A percentile compares a stretch with the other conserved stretches of the same genome.
These are phyloP conservation scores for Trypanosoma vivax DNA, from an alignment of 208 protist species.

Conservation along the genomic window DNA sequence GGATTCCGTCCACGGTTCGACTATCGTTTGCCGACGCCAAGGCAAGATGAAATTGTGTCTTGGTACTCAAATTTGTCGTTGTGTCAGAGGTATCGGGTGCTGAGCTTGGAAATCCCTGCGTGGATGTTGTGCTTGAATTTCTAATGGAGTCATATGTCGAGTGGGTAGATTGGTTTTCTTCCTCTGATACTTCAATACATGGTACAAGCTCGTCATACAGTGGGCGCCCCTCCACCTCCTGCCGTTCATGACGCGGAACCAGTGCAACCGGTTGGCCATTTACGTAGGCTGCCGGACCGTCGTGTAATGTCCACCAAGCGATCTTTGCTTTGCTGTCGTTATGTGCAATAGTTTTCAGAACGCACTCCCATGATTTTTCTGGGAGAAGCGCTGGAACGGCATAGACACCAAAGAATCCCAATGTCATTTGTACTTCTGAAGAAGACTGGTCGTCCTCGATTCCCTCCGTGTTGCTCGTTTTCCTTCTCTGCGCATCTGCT, in stretches of 20 bases:
- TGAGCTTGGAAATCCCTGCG: neutral
- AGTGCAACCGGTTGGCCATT: slow-evolving; percentile 19
- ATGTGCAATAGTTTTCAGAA: neutral
- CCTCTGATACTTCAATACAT: slow-evolving; percentile 7
- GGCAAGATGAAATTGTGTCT: too few species aligned
- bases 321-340: slow-evolving; percentile 2
- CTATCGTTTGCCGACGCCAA: too few species aligned
- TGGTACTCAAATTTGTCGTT: too few species aligned
- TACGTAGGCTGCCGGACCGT: slow-evolving; percentile 32
- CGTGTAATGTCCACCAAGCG: slow-evolving; percentile 37
- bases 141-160: too few species aligned
- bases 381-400: slow-evolving; percentile 18
- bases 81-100: neutral
- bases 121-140: neutral
- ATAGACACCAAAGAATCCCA: slow-evolving; percentile 13
- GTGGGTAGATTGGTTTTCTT: too few species aligned
- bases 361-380: slow-evolving; percentile 12
- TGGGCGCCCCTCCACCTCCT: slow-evolving; percentile 28
- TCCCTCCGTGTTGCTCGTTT: neutral
- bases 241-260: slow-evolving; percentile 19
- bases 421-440: neutral
- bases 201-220: slow-evolving; percentile 25
- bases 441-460: neutral
- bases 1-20: too few species aligned
- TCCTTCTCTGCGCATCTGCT: neutral